Conservation (phyloP, 2,329 filamentous ascomycete genomes). For the Xylaria digitata region DNA sequence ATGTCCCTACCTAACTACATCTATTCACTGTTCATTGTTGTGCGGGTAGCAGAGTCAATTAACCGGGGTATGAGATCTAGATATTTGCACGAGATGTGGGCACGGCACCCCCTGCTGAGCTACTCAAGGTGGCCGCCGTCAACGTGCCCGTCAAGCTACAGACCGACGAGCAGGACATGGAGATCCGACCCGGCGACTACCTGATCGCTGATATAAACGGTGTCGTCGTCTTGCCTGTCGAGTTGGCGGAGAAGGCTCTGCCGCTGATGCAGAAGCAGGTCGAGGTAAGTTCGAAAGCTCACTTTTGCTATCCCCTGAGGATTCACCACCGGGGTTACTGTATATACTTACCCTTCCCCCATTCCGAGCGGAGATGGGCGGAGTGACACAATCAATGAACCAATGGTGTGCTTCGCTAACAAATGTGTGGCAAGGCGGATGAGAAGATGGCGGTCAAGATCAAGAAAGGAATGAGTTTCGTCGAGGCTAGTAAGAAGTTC, state of each 20-base stretch:
- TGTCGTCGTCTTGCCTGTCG: conserved; percentile 56
- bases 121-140: conserved; percentile 57
- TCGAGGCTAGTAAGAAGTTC: conserved; percentile 58
- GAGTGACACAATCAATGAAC: background rate
- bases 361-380: background rate
- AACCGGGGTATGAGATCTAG: conserved; percentile 36
- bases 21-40: background rate
- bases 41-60: background rate
- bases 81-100: conserved; percentile 59
- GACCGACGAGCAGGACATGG: conserved; percentile 54
- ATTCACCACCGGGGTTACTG: background rate
- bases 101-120: conserved; percentile 56
- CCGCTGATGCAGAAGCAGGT: conserved; percentile 56
- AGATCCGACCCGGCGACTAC: conserved; percentile 58
- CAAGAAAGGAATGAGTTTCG: conserved; percentile 56
- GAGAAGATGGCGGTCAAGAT: conserved; percentile 56
- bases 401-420: conserved; percentile 13
- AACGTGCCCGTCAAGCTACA: conserved; percentile 56
- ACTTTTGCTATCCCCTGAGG: background rate
- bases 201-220: conserved; percentile 59
- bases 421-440: conserved; percentile 49
- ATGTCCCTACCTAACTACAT: background rate
- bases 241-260: conserved; percentile 54
- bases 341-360: too few relatives aligned
- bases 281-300: conserved; percentile 37